A percentile compares a stretch with the other conserved stretches of the same genome.
Conservation (phyloP, 176 grass and related monocot species). For the Hordeum marinum region DNA sequence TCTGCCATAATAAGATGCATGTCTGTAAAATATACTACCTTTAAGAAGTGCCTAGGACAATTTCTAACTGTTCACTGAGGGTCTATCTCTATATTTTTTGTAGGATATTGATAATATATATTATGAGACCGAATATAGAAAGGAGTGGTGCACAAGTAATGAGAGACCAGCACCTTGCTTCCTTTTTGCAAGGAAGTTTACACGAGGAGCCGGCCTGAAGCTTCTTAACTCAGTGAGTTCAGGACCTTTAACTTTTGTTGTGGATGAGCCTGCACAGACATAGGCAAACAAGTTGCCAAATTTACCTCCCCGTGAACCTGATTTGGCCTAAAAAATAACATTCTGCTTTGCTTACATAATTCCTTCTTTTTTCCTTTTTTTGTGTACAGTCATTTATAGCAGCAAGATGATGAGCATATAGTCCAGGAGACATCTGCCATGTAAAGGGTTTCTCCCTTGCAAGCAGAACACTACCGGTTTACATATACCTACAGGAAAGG, state of each 20-base stretch:
- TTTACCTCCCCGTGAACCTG: neutral
- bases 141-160: conserved; percentile 85
- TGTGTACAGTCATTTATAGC: conserved; percentile 47
- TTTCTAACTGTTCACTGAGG: conserved; percentile 18
- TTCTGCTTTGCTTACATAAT: neutral
- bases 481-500: conserved; percentile 27
- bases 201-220: conserved; percentile 67
- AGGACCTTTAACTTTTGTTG: neutral
- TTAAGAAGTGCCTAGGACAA: neutral
- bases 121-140: conserved; percentile 94
- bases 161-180: conserved; percentile 79
- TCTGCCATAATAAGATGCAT: neutral
- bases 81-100: conserved; percentile 18
- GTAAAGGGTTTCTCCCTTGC: conserved; percentile 22
- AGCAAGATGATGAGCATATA: conserved; percentile 31
- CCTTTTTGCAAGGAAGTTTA: conserved; percentile 97
- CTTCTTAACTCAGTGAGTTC: conserved; percentile 72
- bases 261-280: neutral
- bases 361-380: neutral
- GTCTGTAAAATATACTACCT: neutral
- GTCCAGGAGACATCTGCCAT: neutral
- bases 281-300: neutral
- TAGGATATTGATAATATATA: conserved; percentile 94
- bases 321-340: neutral
- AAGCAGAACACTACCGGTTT: conserved; percentile 13